These are phyloP conservation scores for Syncephalis plumigaleata DNA, from an alignment of 371 early-diverging fungal species.

Conservation along the genomic window DNA sequence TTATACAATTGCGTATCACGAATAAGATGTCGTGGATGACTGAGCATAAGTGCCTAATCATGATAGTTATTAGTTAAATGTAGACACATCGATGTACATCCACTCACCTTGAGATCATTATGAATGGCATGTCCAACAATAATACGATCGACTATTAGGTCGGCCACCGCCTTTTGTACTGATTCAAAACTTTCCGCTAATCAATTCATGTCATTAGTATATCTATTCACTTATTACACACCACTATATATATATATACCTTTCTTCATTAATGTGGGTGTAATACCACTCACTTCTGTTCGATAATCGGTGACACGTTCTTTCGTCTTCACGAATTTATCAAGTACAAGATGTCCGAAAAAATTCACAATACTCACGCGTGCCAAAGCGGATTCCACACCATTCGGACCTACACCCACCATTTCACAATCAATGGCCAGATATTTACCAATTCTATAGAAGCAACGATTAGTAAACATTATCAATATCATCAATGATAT, in stretches of 20 bases:
- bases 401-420: slow-evolving; percentile 90
- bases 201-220: not conserved
- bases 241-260: slow-evolving; percentile 13
- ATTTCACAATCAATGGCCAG: slow-evolving; percentile 97
- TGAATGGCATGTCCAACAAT: slow-evolving; percentile 83
- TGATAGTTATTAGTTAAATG: not conserved
- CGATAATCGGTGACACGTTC: slow-evolving; percentile 86
- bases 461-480: not conserved
- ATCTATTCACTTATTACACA: not conserved
- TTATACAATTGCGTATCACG: slow-evolving; percentile 74
- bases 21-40: slow-evolving; percentile 56
- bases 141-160: slow-evolving; percentile 61
- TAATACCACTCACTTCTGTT: slow-evolving; percentile 84
- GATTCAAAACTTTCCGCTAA: slow-evolving; percentile 33
- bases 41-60: slow-evolving; percentile 36
- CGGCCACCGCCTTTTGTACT: slow-evolving; percentile 58
- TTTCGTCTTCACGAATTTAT: slow-evolving; percentile 63
- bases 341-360: slow-evolving; percentile 71
- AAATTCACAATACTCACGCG: slow-evolving; percentile 87
- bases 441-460: slow-evolving; percentile 46
- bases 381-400: slow-evolving; percentile 62
- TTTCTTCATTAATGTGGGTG: slow-evolving; percentile 44
- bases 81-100: not conserved
- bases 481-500: too few species aligned
- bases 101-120: slow-evolving; percentile 52